Conservation (phyloP, 1,284 basidiomycete species). For the Puccinia polysora region DNA sequence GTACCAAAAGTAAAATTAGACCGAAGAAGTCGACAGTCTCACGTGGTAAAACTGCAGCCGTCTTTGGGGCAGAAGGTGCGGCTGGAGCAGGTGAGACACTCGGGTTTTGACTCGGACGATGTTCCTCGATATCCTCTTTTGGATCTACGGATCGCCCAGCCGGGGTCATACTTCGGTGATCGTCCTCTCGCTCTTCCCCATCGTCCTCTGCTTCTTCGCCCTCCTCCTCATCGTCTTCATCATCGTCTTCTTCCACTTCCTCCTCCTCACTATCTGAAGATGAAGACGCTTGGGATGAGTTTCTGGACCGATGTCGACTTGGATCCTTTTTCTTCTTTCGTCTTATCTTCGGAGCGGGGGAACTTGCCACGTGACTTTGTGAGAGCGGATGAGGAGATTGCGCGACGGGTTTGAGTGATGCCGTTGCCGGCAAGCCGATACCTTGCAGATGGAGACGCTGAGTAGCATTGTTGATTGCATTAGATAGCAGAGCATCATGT, state of each 20-base stretch:
- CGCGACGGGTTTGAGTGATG: neutral
- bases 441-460: constrained; percentile 34
- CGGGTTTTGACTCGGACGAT: constrained; percentile 10
- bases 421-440: neutral
- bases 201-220: constrained; percentile 1
- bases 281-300: constrained; percentile 39
- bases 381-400: constrained; percentile 29
- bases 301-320: constrained; percentile 16
- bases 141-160: neutral
- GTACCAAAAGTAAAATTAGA: neutral
- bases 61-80: neutral
- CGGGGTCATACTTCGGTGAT: neutral
- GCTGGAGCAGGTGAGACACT: neutral
- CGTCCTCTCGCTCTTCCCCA: too few species aligned
- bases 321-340: constrained; percentile 21
- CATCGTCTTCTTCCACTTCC: neutral
- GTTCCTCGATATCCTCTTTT: neutral
- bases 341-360: neutral
- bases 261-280: constrained; percentile 43
- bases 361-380: constrained; percentile 14
- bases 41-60: neutral
- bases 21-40: neutral
- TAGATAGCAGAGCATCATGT: constrained; percentile 26
- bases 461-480: constrained; percentile 42
- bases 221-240: constrained; percentile 22